Conservation (phyloP, 1,284 basidiomycete species). For the Moniliella sp. region DNA sequence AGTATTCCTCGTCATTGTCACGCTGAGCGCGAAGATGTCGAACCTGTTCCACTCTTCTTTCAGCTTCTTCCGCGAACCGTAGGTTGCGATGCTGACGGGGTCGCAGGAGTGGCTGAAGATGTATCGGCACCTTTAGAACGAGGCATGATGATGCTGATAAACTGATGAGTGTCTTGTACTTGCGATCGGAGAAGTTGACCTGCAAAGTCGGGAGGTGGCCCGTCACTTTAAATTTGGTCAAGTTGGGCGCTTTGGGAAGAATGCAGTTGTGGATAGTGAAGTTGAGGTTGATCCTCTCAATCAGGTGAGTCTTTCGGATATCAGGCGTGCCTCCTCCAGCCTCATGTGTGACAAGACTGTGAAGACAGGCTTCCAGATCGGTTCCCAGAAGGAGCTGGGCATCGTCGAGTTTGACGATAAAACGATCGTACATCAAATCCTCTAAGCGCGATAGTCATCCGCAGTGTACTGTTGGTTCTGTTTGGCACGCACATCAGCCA, state of each 20-base stretch:
- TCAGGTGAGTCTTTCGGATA: too few relatives aligned
- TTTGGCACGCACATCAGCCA: constrained; percentile 63
- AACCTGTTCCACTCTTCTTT: too few relatives aligned
- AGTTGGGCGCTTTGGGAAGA: constrained; percentile 58
- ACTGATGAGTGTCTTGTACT: constrained; percentile 79
- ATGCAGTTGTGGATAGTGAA: constrained; percentile 84
- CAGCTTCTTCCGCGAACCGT: neutral
- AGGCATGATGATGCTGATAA: constrained; percentile 1
- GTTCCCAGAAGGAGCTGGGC: constrained; percentile 81
- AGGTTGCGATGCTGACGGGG: neutral
- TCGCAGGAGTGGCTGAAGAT: too few relatives aligned
- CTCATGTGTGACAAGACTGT: too few relatives aligned
- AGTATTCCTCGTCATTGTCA: constrained; percentile 14
- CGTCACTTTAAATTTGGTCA: constrained; percentile 74
- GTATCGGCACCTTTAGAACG: too few relatives aligned
- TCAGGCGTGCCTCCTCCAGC: too few relatives aligned
- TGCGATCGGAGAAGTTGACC: constrained; percentile 81
- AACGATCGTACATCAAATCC: constrained; percentile 85
- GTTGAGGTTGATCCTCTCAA: constrained; percentile 80
- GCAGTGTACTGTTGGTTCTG: constrained; percentile 66
- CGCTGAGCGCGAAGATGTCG: too few relatives aligned
- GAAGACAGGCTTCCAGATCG: constrained; percentile 57
- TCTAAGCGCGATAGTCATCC: constrained; percentile 71
- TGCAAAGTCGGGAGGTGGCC: constrained; percentile 71
- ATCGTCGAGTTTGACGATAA: constrained; percentile 61